Evolutionary conservation across 768 basidiomycete genomes (phyloP).

Genomic region (Kwoniella bestiolae): DNA sequence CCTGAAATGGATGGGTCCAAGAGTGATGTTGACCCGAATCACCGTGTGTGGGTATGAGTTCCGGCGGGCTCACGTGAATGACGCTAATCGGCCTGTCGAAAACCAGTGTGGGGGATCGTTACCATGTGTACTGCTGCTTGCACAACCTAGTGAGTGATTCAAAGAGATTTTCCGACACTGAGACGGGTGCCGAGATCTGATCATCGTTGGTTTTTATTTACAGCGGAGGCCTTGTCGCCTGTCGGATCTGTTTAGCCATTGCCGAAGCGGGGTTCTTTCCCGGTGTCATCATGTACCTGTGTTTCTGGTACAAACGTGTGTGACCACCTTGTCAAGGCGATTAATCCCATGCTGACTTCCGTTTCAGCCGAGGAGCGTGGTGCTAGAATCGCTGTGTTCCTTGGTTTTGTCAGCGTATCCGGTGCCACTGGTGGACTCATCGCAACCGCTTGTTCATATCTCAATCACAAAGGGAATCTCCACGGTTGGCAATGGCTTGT

Average conservation of each 20-base stretch:
- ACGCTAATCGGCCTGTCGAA: not conserved
- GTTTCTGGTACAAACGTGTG: constrained; percentile 9
- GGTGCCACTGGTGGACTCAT: constrained; percentile 29
- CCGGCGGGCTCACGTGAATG: not conserved
- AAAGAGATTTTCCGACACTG: not conserved
- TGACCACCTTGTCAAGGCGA: not conserved
- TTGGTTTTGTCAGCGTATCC: constrained; percentile 19
- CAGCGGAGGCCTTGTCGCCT: not conserved
- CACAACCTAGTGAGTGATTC: not conserved
- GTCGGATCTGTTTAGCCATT: constrained; percentile 1
- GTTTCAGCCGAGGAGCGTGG: constrained; percentile 11
- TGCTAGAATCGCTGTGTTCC: constrained; percentile 22
- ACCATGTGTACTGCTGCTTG: constrained; percentile 6
- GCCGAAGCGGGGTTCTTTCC: constrained; percentile 1
- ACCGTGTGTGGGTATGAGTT: not conserved
- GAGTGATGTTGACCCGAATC: constrained; percentile 1
- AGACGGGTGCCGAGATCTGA: not conserved
- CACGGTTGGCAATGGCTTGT: constrained; percentile 38
- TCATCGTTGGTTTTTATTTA: not conserved
- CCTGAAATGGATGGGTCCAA: not conserved
- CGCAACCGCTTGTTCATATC: constrained; percentile 23
- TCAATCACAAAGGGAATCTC: constrained; percentile 20
- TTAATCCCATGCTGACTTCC: not conserved
- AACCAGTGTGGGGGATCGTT: not conserved
- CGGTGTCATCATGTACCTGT: not conserved